These are phyloP conservation scores for Rhododendron molle DNA, from an alignment of 148 eudicot genomes.

Conservation along the genomic window DNA sequence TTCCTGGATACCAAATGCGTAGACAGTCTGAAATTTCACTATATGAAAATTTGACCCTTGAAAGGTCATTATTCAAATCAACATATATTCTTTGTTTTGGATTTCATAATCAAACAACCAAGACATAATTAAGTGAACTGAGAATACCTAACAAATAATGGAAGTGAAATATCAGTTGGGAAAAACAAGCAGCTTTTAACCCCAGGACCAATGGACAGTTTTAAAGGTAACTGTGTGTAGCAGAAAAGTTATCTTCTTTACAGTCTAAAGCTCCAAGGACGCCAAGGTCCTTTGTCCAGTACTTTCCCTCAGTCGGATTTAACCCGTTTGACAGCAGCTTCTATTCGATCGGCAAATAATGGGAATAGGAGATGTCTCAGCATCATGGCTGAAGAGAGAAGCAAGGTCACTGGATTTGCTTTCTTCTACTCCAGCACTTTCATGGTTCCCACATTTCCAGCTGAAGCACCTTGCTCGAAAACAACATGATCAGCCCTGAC, in stretches of 20 bases:
- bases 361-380: conserved; percentile 47
- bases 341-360: conserved; percentile 39
- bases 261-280: conserved; percentile 32
- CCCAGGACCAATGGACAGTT: not conserved
- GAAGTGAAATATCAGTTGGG: not conserved
- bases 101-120: not conserved
- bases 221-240: not conserved
- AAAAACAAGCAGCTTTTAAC: not conserved
- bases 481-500: conserved; percentile 41
- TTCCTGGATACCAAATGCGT: not conserved
- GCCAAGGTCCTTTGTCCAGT: conserved; percentile 36
- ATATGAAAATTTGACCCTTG: not conserved
- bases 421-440: conserved; percentile 27
- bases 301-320: conserved; percentile 30
- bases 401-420: conserved; percentile 49
- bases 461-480: conserved; percentile 51
- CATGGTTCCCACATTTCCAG: conserved; percentile 41
- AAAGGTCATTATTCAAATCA: not conserved
- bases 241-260: not conserved
- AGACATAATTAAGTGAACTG: not conserved
- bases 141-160: not conserved
- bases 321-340: conserved; percentile 37
- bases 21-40: not conserved
- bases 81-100: not conserved
- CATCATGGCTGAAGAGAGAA: conserved; percentile 54